Base-by-base conservation (phyloP, 2,329 filamentous ascomycete genomes). In the Colletotrichum incanum region DNA sequence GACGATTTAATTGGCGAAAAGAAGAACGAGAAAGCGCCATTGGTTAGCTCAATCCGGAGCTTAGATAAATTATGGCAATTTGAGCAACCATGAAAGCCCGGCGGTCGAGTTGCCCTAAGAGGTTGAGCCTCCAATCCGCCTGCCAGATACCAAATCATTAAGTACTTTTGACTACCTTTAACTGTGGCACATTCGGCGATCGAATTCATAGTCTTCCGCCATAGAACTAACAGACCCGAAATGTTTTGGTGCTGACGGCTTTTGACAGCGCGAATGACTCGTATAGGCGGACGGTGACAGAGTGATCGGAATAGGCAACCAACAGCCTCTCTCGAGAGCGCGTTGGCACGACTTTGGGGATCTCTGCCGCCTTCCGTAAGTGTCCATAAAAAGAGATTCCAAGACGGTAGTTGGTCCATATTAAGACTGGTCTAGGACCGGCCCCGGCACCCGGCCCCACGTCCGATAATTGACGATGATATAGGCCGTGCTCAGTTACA, bases 401-500 rank as follows among this genome's bases (percentile, higher is more conserved):
- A 49, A 49, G 43, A 28, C 59, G 43, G 31, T 20, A 23, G 59
- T 39, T 49, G 43, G 28, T n/a, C 43, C 28, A 16, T 23, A 16
- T 28, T 14, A n/a, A 54, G 47, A 28, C 34, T 52, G 47, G 37
- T 20, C 47, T 39, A 4, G 59, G 50, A 41, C 34, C 60, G 43
- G 59, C 59, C 45, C 45, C 45, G 60, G 45, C 16, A 28, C 20
- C 45, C 58, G 58, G 47, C 58, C 59, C 45, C 56, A 47, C 56
- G 31, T 41, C 55, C 45, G 65, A 60, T 61, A 65, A 16, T 39
- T 55, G 45, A 37, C 39, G 20, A 55, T 34, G 37, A 20, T 65
- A 70, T 69, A 69, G 69, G 65, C 65, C 59, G 54, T 72, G 59
- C 65, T 39, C 54, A 8, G 65, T 72, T 65, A 37, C 65, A 69